These are phyloP conservation scores for Mychonastes homosphaera DNA, from an alignment of 139 green algal genomes.

Conservation along the genomic window DNA sequence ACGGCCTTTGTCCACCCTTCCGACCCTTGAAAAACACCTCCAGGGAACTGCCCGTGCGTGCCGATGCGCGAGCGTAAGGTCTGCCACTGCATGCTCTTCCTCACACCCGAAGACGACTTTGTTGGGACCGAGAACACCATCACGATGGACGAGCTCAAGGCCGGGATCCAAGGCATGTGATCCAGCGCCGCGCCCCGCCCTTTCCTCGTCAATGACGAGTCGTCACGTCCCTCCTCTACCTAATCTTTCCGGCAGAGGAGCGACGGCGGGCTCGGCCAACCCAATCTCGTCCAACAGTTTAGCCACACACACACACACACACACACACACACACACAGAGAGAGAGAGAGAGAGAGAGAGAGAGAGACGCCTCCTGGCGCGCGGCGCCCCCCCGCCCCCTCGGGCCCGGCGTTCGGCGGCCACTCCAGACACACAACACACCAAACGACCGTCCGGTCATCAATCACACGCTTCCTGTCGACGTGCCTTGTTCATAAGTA, in stretches of 20 bases:
- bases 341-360: neutral
- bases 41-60: constrained; percentile 99
- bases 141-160: constrained; percentile 43
- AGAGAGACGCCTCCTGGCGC: neutral
- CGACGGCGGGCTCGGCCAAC: no score
- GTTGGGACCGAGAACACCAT: constrained; percentile 65
- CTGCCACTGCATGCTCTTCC: constrained; percentile 99
- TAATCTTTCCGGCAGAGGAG: no score
- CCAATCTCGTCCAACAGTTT: no score
- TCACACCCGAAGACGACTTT: constrained; percentile 96
- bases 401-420: no score
- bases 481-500: no score
- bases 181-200: neutral
- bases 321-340: neutral
- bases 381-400: neutral
- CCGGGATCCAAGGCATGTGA: constrained; percentile 30
- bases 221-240: no score
- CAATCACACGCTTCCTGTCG: no score
- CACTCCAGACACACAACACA: no score
- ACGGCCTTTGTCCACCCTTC: no score
- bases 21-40: no score
- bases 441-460: no score
- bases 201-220: no score
- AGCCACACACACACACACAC: neutral
- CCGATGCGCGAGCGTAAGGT: constrained; percentile 95